Percentiles rank a stretch among this genome's conserved stretches.
Conservation (phyloP, 106 monocot species). For the Allium fistulosum region DNA sequence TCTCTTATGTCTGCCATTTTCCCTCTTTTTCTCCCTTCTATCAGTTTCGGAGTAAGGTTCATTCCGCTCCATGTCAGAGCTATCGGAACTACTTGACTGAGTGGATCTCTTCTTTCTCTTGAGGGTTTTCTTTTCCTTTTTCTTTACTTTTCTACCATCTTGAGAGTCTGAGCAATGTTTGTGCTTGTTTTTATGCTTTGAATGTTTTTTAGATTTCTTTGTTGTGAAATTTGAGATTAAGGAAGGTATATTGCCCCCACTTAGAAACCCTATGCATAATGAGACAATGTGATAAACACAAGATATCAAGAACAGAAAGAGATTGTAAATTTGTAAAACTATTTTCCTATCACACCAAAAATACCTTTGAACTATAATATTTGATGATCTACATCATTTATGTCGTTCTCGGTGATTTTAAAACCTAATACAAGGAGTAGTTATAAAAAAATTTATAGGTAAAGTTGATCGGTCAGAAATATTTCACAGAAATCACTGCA, state of each 20-base stretch:
- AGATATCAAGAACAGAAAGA: not conserved
- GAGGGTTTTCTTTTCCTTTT: constrained; percentile 13
- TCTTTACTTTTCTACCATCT: constrained; percentile 14
- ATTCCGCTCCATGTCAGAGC: not conserved
- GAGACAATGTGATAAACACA: not conserved
- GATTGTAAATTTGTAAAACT: too few species aligned
- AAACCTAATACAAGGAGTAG: too few species aligned
- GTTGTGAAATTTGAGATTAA: constrained; percentile 47
- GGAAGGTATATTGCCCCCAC: constrained; percentile 67
- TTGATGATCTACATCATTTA: too few species aligned
- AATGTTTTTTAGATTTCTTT: constrained; percentile 45
- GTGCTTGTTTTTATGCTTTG: constrained; percentile 47
- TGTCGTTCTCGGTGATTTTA: too few species aligned
- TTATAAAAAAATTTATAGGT: too few species aligned
- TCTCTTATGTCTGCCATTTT: constrained; percentile 13
- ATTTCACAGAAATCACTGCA: too few species aligned
- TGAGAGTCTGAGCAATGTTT: constrained; percentile 33
- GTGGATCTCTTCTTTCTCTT: not conserved
- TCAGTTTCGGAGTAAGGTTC: not conserved
- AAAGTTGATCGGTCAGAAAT: too few species aligned
- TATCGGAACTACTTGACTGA: not conserved
- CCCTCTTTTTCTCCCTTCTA: not conserved
- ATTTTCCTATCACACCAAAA: too few species aligned
- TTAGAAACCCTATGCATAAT: constrained; percentile 55
- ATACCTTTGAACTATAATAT: too few species aligned